A percentile compares a stretch with the other conserved stretches of the same genome.
phyloP scores from a whole-genome alignment of 1,284 basidiomycete species.

The Marasmius fiardii region DNA sequence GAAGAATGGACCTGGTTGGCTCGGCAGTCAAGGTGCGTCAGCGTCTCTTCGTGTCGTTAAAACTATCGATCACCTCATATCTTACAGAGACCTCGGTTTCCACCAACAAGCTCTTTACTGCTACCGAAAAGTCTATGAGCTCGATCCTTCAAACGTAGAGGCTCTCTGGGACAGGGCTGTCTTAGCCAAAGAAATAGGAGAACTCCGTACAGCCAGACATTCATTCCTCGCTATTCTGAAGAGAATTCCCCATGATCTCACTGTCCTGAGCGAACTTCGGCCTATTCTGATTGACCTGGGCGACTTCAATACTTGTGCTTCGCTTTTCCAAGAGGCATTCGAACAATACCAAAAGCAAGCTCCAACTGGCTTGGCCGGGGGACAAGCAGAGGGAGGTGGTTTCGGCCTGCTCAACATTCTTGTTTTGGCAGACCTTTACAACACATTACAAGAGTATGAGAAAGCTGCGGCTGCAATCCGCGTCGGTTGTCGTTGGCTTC shows the following conservation, averaged over 20 bases:
- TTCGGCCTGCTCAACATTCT: slow-evolving; percentile 68
- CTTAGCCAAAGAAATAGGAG: slow-evolving; percentile 75
- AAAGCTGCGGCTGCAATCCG: slow-evolving; percentile 71
- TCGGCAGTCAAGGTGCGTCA: slow-evolving; percentile 60
- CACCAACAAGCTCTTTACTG: slow-evolving; percentile 91
- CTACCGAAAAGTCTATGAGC: slow-evolving; percentile 78
- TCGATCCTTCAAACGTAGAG: slow-evolving; percentile 80
- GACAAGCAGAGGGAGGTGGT: slow-evolving; percentile 37
- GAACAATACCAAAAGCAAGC: slow-evolving; percentile 36
- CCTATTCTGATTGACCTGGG: slow-evolving; percentile 72
- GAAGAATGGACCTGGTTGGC: slow-evolving; percentile 90
- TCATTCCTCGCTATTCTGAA: slow-evolving; percentile 77
- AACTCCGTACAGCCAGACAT: slow-evolving; percentile 64
- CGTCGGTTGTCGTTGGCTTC: slow-evolving; percentile 84
- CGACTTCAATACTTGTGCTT: slow-evolving; percentile 62
- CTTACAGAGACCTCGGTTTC: slow-evolving; percentile 59
- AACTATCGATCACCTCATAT: not conserved
- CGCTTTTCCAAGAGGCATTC: slow-evolving; percentile 64
- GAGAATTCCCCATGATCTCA: slow-evolving; percentile 77
- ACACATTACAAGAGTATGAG: slow-evolving; percentile 67
- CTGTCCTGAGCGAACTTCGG: slow-evolving; percentile 77
- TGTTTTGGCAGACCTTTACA: slow-evolving; percentile 81
- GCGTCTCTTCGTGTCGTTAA: not conserved
- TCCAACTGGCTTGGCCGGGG: slow-evolving; percentile 31
- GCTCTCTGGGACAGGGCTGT: slow-evolving; percentile 90